Evolutionary conservation across 1,284 basidiomycete species (phyloP).

Genomic region (Austroboletus novae-zelandiae): DNA sequence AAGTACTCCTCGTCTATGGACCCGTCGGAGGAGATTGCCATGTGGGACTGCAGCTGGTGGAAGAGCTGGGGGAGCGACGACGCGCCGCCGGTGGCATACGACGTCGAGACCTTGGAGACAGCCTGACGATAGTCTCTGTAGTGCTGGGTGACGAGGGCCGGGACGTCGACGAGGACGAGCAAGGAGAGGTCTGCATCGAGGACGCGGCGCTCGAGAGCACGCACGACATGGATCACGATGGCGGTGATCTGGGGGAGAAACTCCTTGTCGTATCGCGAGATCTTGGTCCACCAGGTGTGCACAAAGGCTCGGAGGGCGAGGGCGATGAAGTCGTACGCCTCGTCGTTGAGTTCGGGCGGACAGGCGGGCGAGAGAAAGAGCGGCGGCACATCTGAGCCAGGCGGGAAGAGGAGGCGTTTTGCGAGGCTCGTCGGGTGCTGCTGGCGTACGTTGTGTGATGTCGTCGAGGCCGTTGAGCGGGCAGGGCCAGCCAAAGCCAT

Average conservation of each 20-base stretch:
- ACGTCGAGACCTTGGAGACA: conserved; percentile 54
- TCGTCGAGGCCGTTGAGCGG: conserved; percentile 24
- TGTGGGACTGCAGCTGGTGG: conserved; percentile 75
- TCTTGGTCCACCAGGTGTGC: conserved; percentile 78
- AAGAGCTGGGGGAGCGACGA: conserved; percentile 63
- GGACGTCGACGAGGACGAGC: conserved; percentile 59
- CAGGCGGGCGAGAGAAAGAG: conserved; percentile 44
- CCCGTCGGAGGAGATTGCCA: conserved; percentile 66
- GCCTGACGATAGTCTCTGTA: conserved; percentile 73
- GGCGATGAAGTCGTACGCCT: conserved; percentile 75
- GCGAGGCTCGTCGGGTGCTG: conserved; percentile 27
- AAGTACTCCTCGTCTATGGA: conserved; percentile 71
- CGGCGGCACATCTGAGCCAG: conserved; percentile 49
- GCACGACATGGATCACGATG: conserved; percentile 58
- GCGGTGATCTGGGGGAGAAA: conserved; percentile 69
- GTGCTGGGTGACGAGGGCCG: conserved; percentile 67
- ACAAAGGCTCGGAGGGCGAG: conserved; percentile 74
- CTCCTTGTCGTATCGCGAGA: conserved; percentile 79
- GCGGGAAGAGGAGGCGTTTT: conserved; percentile 69
- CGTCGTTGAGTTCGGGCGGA: conserved; percentile 57
- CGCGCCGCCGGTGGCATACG: conserved; percentile 66
- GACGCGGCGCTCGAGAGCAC: conserved; percentile 57
- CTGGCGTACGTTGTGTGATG: conserved; percentile 16
- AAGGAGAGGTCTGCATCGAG: conserved; percentile 52
- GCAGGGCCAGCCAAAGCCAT: neutral